Evolutionary conservation across 441 rosid species (phyloP), one percentile per base, ranked within the genome.

Genomic region (Dalechampia spathulata): DNA sequence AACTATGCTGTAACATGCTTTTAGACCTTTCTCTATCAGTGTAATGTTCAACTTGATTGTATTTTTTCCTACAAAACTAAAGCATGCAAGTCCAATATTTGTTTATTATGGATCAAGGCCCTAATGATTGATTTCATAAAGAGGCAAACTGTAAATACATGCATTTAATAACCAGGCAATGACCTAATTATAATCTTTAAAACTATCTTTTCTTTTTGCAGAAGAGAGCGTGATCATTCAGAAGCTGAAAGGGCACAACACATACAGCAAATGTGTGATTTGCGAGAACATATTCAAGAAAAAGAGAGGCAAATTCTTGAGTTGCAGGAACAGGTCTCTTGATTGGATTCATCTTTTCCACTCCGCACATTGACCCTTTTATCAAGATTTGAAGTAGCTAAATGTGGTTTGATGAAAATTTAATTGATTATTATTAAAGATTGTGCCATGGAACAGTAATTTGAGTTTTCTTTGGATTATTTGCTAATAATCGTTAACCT

Each of bases 141-240:
- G 13, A 25, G 25, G 27, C 36, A 23, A 4, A n/a, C n/a, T n/a
- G n/a, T n/a, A 0, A 15, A 47, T 16, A n/a, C 17, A 25, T 38
- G n/a, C 14, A 28, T 11, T 40, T 48, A 37, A 20, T 17, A n/a
- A 47, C 16, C 3, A 37, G 38, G 22, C 12, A 14, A 37, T 23
- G 7, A 3, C 3, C 9, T 34, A 17, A 11, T 22, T n/a, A 20
- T 25, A 9, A 13, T 62, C 17, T 16, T 16, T 0, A 16, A 46
- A 42, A 22, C 34, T 17, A 19, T 19, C 1, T 19, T 6, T 19
- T 56, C 21, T 38, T 59, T 54, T 38, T 72, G 68, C 86, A 93
- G 99, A 75, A 83, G 96, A 67, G 99, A 93, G 70, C 97, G 86
- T 74, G 97, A 93, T 77, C 95, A 87, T 70, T 82, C 95, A 61